A percentile compares a stretch with the other conserved stretches of the same genome.
Evolutionary conservation across 1,284 basidiomycete species (phyloP).

Genomic region (Cutaneotrichosporon sp.): DNA sequence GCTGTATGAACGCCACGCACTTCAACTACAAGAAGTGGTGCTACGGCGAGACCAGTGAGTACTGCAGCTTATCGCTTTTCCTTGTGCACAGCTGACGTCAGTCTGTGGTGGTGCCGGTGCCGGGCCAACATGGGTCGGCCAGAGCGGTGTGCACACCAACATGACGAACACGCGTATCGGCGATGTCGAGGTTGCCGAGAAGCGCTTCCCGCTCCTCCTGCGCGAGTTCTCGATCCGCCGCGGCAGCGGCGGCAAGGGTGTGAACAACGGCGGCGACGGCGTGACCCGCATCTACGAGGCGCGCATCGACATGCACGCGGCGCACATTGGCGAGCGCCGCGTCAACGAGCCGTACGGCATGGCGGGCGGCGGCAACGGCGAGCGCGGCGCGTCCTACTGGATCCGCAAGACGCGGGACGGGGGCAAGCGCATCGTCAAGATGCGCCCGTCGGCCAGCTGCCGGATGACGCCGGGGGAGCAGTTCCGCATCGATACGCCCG

Average conservation of each 20-base stretch:
- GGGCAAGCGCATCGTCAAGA: conserved; percentile 57
- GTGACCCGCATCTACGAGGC: conserved; percentile 86
- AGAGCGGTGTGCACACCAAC: conserved; percentile 58
- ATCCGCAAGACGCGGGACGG: conserved; percentile 56
- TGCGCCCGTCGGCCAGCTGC: conserved; percentile 3
- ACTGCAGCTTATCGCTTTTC: neutral
- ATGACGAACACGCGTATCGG: conserved; percentile 96
- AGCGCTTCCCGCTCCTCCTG: conserved; percentile 74
- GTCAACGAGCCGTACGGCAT: conserved; percentile 36
- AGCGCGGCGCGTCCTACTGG: conserved; percentile 35
- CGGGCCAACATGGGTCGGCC: conserved; percentile 86
- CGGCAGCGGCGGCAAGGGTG: conserved; percentile 75
- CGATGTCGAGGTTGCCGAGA: conserved; percentile 61
- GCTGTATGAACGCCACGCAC: conserved; percentile 57
- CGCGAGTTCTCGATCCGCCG: conserved; percentile 76
- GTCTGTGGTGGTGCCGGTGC: conserved; percentile 90
- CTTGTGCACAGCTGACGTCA: neutral
- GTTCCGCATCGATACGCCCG: conserved; percentile 37
- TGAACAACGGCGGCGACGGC: conserved; percentile 82
- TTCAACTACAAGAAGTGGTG: conserved; percentile 10
- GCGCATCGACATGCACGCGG: conserved; percentile 75
- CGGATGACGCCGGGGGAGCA: conserved; percentile 31
- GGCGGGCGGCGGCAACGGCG: conserved; percentile 29
- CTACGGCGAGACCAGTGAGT: conserved; percentile 27
- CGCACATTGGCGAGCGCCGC: conserved; percentile 56